phyloP scores from a whole-genome alignment of 768 basidiomycete genomes.

The Calvatia gigantea region DNA sequence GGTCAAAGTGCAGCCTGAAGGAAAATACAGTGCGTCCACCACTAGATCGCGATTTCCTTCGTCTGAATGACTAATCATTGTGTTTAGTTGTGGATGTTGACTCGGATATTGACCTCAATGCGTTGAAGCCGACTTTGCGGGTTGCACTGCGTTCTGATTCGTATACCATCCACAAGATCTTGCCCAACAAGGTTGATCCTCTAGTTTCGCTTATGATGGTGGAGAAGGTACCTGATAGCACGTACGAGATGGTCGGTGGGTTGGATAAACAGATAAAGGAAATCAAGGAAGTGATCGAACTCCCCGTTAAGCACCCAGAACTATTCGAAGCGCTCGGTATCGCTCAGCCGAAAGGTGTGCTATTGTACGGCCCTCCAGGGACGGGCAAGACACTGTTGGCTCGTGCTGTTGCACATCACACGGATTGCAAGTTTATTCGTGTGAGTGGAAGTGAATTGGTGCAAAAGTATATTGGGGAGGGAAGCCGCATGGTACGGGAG shows the following conservation, averaged over 20 bases:
- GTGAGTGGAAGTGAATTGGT: conserved; percentile 93
- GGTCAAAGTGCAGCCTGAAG: conserved; percentile 98
- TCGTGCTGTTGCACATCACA: conserved; percentile 94
- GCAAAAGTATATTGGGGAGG: conserved; percentile 98
- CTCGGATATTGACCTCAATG: conserved; percentile 73
- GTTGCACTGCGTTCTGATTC: conserved; percentile 95
- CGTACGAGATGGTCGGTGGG: conserved; percentile 99
- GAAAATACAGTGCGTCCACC: conserved; percentile 88
- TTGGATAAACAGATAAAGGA: conserved; percentile 99
- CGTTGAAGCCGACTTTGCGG: conserved; percentile 82
- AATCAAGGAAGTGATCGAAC: conserved; percentile 94
- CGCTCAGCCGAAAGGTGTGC: conserved; percentile 94
- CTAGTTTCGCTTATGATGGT: conserved; percentile 99
- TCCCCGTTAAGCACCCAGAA: conserved; percentile 97
- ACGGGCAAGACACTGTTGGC: conserved; percentile 96
- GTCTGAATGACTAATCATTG: background rate
- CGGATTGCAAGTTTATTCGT: conserved; percentile 96
- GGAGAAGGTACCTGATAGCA: conserved; percentile 98
- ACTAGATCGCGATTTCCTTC: background rate
- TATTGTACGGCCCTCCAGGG: conserved; percentile 94
- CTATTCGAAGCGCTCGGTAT: conserved; percentile 95
- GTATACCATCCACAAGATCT: conserved; percentile 94
- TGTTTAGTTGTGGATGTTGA: conserved; percentile 88
- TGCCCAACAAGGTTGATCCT: conserved; percentile 97
- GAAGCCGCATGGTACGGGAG: conserved; percentile 94